These are phyloP conservation scores for Ormosia semicastrata DNA, from an alignment of 306 rosid species.

Conservation along the genomic window DNA sequence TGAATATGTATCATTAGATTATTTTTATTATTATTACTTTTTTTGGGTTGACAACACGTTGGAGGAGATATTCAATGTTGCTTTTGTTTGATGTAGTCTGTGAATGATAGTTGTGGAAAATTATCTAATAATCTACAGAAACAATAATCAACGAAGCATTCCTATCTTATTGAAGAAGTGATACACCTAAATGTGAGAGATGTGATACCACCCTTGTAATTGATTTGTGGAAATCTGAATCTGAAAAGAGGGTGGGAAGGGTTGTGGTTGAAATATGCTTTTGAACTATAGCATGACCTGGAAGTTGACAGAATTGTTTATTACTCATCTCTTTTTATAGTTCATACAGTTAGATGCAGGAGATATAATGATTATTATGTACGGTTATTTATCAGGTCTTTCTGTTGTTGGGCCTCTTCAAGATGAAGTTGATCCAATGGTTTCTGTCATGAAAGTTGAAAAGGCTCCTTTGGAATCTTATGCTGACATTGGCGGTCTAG, in stretches of 20 bases:
- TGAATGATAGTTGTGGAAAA: not conserved
- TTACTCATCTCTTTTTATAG: not conserved
- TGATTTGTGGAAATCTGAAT: not conserved
- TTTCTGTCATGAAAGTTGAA: conserved; percentile 77
- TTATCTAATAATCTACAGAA: not conserved
- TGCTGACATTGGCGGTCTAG: conserved; percentile 97
- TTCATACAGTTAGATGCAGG: conserved; percentile 15
- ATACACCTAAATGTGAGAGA: not conserved
- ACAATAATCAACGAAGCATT: not conserved
- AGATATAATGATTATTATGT: not conserved
- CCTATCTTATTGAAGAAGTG: not conserved
- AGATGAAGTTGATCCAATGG: conserved; percentile 99
- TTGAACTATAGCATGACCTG: not conserved
- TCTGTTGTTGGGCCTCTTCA: conserved; percentile 98
- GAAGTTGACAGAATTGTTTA: not conserved
- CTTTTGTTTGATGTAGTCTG: not conserved
- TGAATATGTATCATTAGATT: not conserved
- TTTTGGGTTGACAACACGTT: not conserved
- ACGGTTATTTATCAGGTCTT: conserved; percentile 61
- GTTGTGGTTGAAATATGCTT: conserved; percentile 3
- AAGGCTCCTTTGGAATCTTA: conserved; percentile 98
- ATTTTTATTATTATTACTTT: too few relatives aligned
- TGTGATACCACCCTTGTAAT: not conserved
- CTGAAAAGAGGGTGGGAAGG: not conserved
- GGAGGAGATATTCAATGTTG: not conserved